Base-by-base conservation (phyloP, 371 early-diverging fungal genomes). In the Circinella umbellata region DNA sequence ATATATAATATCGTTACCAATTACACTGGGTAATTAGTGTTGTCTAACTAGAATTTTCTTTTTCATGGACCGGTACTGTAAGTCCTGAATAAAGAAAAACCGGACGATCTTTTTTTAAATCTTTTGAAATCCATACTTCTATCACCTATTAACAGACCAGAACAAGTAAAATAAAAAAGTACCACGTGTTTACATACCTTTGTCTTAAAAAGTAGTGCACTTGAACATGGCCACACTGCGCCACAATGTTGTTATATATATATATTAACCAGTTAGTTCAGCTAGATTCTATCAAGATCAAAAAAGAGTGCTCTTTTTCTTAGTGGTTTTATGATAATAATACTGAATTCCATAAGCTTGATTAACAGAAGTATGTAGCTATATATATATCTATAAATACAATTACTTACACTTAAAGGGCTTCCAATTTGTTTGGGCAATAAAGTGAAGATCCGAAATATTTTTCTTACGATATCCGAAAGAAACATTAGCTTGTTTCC, bases 101-200 rank as follows among this genome's bases (percentile, higher is more conserved):
- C 11, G 42, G 42, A 11, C 42, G 42, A 42, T 42, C 42, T 42
- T 42, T 42, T 42, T 42, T 42, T 2, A 27, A 42, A 51, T 51
- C 51, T 47, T 47, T 47, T 47, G 9, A 11, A 47, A 15, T 11
- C 15, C 47, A 15, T 47, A 11, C 47, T 9, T 47, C 9, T 1
- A 47, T 47, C 15, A 15, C 3, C 47, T 9, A 3, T 13, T 15
- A 51, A 51, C 51, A 51, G 51, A 13, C 5, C 15, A 15, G 51
- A 13, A 51, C 8, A 51, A 8, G 51, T n/a, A 51, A 51, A 4
- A 15, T n/a, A 51, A 11, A 42, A 42, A 42, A 42, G 11, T 9
- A 42, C 11, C 51, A 51, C 51, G 51, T 51, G 51, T 51, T 51
- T 51, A 51, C 51, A 51, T 51, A 51, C 51, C 51, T n/a, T 51